These are phyloP conservation scores for Tolypocladium endophyticum DNA, from an alignment of 2,329 filamentous ascomycete genomes.

Conservation along the genomic window DNA sequence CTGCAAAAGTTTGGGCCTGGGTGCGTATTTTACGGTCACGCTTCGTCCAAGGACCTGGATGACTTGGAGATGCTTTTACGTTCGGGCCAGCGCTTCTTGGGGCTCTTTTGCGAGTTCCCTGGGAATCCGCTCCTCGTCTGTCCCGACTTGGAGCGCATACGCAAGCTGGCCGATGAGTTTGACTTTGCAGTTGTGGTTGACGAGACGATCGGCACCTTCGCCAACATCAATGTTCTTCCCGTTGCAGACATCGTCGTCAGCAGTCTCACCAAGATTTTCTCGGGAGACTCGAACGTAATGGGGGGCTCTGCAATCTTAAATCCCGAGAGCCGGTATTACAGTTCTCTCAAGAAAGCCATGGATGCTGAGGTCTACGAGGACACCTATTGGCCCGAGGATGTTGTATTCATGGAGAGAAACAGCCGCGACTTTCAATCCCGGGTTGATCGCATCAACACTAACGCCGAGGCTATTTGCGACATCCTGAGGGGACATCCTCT, in stretches of 20 bases:
- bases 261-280: constrained; percentile 94
- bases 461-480: constrained; percentile 73
- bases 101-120: constrained; percentile 89
- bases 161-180: constrained; percentile 66
- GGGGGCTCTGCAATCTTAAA: constrained; percentile 65
- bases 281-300: constrained; percentile 97
- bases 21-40: constrained; percentile 77
- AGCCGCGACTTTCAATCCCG: constrained; percentile 81
- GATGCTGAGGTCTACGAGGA: constrained; percentile 60
- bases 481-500: constrained; percentile 49
- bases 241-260: constrained; percentile 88
- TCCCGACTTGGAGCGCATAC: constrained; percentile 76
- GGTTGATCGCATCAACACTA: constrained; percentile 74
- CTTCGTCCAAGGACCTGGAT: constrained; percentile 67
- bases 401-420: constrained; percentile 91
- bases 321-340: constrained; percentile 60
- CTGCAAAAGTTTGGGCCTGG: constrained; percentile 90
- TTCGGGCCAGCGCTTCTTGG: constrained; percentile 65
- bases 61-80: constrained; percentile 65
- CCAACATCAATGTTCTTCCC: constrained; percentile 87
- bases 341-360: constrained; percentile 55
- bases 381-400: constrained; percentile 89
- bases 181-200: constrained; percentile 88
- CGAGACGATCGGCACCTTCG: constrained; percentile 92
- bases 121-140: constrained; percentile 82